These are phyloP conservation scores for Plasmopara halstedii DNA, from an alignment of 352 stramenopile genomes.

Conservation along the genomic window DNA sequence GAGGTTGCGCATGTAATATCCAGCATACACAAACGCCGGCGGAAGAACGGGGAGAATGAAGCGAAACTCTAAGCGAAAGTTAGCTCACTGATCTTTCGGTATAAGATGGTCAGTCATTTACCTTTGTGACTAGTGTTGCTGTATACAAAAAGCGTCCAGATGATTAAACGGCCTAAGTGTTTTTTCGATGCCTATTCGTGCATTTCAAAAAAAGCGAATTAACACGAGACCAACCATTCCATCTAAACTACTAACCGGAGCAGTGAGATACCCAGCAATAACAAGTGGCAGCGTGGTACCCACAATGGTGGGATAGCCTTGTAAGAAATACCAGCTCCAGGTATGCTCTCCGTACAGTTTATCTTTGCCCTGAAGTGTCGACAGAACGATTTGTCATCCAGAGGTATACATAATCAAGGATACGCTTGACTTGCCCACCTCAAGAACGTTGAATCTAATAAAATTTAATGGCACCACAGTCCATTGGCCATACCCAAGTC, in stretches of 20 bases:
- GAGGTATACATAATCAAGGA: neutral
- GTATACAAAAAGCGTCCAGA: slow-evolving; percentile 70
- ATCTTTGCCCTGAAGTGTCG: slow-evolving; percentile 53
- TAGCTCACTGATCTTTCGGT: no score
- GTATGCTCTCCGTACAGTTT: slow-evolving; percentile 73
- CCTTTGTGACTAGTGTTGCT: slow-evolving; percentile 80
- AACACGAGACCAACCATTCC: neutral
- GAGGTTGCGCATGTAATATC: slow-evolving; percentile 68
- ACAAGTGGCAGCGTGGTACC: slow-evolving; percentile 40
- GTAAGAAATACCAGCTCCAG: slow-evolving; percentile 80
- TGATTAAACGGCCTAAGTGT: slow-evolving; percentile 50
- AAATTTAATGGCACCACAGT: slow-evolving; percentile 85
- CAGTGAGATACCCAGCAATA: slow-evolving; percentile 51
- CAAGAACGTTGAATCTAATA: slow-evolving; percentile 79
- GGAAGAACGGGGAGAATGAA: slow-evolving; percentile 79
- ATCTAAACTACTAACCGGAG: slow-evolving; percentile 25
- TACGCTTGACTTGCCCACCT: slow-evolving; percentile 30
- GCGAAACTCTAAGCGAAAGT: slow-evolving; percentile 54
- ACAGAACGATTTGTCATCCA: neutral
- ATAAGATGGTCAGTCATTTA: no score
- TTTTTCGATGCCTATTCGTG: slow-evolving; percentile 41
- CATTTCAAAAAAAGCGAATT: neutral
- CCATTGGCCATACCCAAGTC: slow-evolving; percentile 67
- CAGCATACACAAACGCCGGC: slow-evolving; percentile 63
- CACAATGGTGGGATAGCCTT: slow-evolving; percentile 69